Conservation (phyloP, 192 early-diverging fungal species). For the Polychytrium aggregatum region DNA sequence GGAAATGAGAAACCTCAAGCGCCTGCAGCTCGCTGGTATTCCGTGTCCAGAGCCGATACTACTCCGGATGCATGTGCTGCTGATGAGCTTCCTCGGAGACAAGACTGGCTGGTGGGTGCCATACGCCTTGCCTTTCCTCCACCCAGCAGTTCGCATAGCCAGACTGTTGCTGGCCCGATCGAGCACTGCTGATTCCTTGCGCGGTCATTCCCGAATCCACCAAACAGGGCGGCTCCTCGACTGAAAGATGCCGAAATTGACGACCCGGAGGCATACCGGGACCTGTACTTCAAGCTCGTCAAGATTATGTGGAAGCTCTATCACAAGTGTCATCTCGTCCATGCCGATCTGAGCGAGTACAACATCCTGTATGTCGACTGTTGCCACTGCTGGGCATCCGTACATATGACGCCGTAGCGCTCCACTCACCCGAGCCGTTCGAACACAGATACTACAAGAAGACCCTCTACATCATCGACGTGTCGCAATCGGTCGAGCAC, state of each 20-base stretch:
- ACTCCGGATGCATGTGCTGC: slow-evolving; percentile 83
- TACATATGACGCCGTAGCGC: too few relatives aligned
- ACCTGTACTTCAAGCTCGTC: slow-evolving; percentile 72
- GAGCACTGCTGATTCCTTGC: too few relatives aligned
- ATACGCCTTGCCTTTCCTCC: too few relatives aligned
- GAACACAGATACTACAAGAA: slow-evolving; percentile 68
- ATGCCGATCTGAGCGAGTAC: slow-evolving; percentile 97
- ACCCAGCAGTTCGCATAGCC: too few relatives aligned
- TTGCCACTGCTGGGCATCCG: slow-evolving; percentile 1
- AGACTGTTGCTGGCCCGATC: too few relatives aligned
- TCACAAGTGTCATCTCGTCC: slow-evolving; percentile 84
- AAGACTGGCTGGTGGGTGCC: slow-evolving; percentile 74
- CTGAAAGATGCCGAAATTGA: slow-evolving; percentile 84
- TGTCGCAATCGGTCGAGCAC: slow-evolving; percentile 97
- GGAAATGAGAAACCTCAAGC: slow-evolving; percentile 96
- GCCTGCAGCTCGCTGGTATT: slow-evolving; percentile 72
- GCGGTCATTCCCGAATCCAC: too few relatives aligned
- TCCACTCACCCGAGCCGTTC: too few relatives aligned
- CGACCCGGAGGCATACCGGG: slow-evolving; percentile 54
- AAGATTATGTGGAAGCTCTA: slow-evolving; percentile 86
- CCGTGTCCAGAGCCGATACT: slow-evolving; percentile 81
- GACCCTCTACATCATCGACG: slow-evolving; percentile 86
- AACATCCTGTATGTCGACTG: slow-evolving; percentile 65
- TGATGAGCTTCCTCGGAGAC: slow-evolving; percentile 92
- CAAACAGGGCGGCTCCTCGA: slow-evolving; percentile 68